Percentiles rank a stretch among this genome's conserved stretches.
Evolutionary conservation across 2,329 filamentous ascomycete species (phyloP).

Genomic region (Nigrospora osmanthi): DNA sequence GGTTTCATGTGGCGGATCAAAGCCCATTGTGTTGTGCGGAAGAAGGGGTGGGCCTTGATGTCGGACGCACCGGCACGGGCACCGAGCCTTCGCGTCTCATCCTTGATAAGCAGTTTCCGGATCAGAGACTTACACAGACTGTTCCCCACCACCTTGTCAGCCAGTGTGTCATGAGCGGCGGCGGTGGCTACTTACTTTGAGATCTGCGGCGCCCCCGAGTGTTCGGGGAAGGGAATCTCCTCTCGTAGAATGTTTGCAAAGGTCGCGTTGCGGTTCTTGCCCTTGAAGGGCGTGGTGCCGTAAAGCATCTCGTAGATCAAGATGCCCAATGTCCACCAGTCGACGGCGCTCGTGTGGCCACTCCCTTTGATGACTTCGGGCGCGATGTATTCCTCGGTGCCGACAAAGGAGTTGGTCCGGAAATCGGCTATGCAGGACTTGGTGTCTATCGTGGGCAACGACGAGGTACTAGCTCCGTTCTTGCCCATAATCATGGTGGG

Average conservation of each 20-base stretch:
- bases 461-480: conserved; percentile 77
- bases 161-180: neutral
- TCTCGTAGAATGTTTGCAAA: conserved; percentile 96
- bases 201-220: conserved; percentile 73
- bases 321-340: conserved; percentile 98
- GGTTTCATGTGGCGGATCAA: conserved; percentile 96
- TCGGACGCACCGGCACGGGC: conserved; percentile 93
- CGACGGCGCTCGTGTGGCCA: conserved; percentile 94
- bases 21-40: conserved; percentile 93
- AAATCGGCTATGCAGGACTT: conserved; percentile 98
- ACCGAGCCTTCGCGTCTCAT: conserved; percentile 87
- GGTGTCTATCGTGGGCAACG: conserved; percentile 93
- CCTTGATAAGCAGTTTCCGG: conserved; percentile 94
- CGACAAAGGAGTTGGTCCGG: conserved; percentile 96
- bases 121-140: conserved; percentile 96
- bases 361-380: conserved; percentile 98
- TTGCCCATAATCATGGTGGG: conserved; percentile 96
- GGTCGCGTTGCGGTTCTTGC: conserved; percentile 95
- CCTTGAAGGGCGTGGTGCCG: conserved; percentile 97
- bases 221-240: conserved; percentile 92
- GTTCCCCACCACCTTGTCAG: neutral
- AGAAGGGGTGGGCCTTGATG: conserved; percentile 94
- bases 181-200: conserved; percentile 66
- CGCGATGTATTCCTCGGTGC: conserved; percentile 97
- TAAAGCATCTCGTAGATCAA: conserved; percentile 98